Evolutionary conservation across 345 rosid species (phyloP), one percentile per base, ranked within the genome.

Genomic region (Eutrema japonicum): DNA sequence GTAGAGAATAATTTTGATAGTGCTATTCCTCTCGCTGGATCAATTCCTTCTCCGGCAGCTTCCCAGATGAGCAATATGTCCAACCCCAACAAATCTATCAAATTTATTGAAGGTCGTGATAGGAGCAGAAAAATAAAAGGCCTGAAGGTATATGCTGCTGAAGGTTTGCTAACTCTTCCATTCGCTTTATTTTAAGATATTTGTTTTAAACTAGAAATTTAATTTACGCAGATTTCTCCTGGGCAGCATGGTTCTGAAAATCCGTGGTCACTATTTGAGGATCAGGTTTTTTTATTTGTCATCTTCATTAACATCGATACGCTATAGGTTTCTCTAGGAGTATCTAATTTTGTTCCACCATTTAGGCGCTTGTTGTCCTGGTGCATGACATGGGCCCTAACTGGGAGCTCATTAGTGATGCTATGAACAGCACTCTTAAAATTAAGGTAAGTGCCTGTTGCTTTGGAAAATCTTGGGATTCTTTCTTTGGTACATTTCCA

Each of bases 311-410:
- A 64, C 29, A 54, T 36, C 62, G 3, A 26, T 54, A 58, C 73
- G 77, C 51, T 69, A 65, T 68, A 47, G 60, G 22, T 51, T 81
- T 57, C 52, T 72, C 33, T 56, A 42, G 38, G 75, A 52, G 40
- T 71, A 64, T 76, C 76, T 79, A 74, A 70, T 33, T 46, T 10
- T 42, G 8, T 56, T 54, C 36, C 76, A 66, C 78, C 45, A 36
- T 76, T 64, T 77, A 96, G 99, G 99, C 99, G 48, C 98, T 96
- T 78, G 95, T 96, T 61, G 99, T 92, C 78, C 92, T 96, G 70
- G 98, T 92, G 62, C 99, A 96, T 70, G 99, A 96, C 71, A 86
- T 96, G 98, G 99, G 99, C 74, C 99, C 98, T 53, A 92, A 90
- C 64, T 96, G 99, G 99, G 99, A 89, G 88, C 97, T 96, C 81